Evolutionary conservation across 305 asterid species (phyloP).

Genomic region (Ilex paraguariensis): DNA sequence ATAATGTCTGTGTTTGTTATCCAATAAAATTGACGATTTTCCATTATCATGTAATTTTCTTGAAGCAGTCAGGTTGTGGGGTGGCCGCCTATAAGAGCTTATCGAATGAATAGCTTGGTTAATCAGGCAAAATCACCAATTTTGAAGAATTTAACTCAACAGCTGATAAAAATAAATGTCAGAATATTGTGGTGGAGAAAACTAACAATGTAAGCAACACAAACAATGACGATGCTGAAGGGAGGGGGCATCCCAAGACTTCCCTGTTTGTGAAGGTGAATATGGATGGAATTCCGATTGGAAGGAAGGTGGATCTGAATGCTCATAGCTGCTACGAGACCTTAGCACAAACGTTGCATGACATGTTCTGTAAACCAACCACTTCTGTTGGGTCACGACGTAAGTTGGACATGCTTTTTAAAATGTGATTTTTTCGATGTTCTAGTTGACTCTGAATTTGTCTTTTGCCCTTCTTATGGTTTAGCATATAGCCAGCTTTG

Average conservation of each 20-base stretch:
- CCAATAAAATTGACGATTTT: conserved; percentile 2
- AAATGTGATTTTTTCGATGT: background rate
- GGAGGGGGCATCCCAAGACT: conserved; percentile 27
- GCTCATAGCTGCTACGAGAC: conserved; percentile 66
- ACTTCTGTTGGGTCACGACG: conserved; percentile 35
- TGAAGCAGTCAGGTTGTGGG: conserved; percentile 82
- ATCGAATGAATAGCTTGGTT: conserved; percentile 59
- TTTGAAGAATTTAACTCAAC: conserved; percentile 42
- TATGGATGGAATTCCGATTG: conserved; percentile 80
- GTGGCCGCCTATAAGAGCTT: conserved; percentile 85
- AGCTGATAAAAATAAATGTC: conserved; percentile 32
- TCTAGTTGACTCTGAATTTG: background rate
- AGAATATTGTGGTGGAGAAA: conserved; percentile 22
- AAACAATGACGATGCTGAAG: conserved; percentile 28
- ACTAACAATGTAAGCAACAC: conserved; percentile 17
- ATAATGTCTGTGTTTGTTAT: too few species aligned
- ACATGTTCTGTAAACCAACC: conserved; percentile 55
- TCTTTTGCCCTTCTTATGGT: too few species aligned
- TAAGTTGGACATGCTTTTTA: conserved; percentile 21
- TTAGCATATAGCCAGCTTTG: too few species aligned
- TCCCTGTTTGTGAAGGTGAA: conserved; percentile 78
- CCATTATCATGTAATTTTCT: conserved; percentile 10
- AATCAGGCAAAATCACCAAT: conserved; percentile 54
- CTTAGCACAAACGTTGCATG: conserved; percentile 53
- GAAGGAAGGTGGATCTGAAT: conserved; percentile 76